Evolutionary conservation across 1,284 basidiomycete species (phyloP).

Genomic region (Microbotryomycetes sp.): DNA sequence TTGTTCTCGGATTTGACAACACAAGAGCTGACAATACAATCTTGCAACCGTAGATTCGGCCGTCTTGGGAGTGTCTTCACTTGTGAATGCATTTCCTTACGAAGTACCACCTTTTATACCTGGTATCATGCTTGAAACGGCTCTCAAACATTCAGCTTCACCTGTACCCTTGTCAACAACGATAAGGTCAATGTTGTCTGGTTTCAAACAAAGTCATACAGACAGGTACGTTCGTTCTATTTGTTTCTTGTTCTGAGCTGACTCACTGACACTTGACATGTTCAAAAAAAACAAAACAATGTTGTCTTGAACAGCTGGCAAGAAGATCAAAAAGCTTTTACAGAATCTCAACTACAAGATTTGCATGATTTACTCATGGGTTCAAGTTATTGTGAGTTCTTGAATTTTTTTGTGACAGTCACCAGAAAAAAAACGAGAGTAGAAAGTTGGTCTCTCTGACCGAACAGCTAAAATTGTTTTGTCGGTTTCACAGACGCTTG

Average conservation of each 20-base stretch:
- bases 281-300: too few relatives aligned
- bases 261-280: slow-evolving; percentile 12
- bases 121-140: slow-evolving; percentile 68
- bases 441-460: too few relatives aligned
- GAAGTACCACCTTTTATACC: slow-evolving; percentile 80
- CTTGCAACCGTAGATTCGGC: slow-evolving; percentile 45
- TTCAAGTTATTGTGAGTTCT: slow-evolving; percentile 59
- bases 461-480: background rate
- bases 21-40: too few relatives aligned
- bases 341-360: slow-evolving; percentile 80
- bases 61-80: slow-evolving; percentile 74
- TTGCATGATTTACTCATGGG: slow-evolving; percentile 84
- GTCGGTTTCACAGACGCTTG: background rate
- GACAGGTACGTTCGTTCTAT: slow-evolving; percentile 35
- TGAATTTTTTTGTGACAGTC: background rate
- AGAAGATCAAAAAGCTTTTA: slow-evolving; percentile 81
- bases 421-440: too few relatives aligned
- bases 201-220: slow-evolving; percentile 45
- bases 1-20: background rate
- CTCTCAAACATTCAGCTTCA: slow-evolving; percentile 76
- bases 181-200: slow-evolving; percentile 32
- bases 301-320: slow-evolving; percentile 66
- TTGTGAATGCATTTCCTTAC: slow-evolving; percentile 75
- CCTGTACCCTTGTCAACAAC: slow-evolving; percentile 69
- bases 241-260: slow-evolving; percentile 8